Evolutionary conservation across 2,329 filamentous ascomycete genomes (phyloP).

Genomic region (Exophiala xenobiotica): DNA sequence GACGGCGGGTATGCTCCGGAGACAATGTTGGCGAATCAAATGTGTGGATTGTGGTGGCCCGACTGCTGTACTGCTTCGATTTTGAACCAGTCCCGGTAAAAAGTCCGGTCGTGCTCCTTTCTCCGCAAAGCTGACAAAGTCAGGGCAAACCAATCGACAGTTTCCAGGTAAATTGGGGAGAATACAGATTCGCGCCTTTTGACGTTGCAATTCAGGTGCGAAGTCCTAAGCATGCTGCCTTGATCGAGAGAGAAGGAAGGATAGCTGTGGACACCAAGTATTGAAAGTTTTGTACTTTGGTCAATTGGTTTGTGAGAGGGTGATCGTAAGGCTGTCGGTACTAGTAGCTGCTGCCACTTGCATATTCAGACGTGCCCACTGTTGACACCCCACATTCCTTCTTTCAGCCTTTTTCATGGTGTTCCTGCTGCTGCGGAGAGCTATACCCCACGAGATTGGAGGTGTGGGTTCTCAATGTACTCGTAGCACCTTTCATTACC

Average conservation of each 20-base stretch:
- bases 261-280: neutral
- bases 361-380: too few relatives aligned
- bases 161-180: neutral
- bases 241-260: constrained; percentile 13
- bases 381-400: neutral
- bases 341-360: too few relatives aligned
- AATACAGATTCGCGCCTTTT: constrained; percentile 29
- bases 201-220: constrained; percentile 27
- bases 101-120: too few relatives aligned
- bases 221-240: constrained; percentile 18
- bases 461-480: neutral
- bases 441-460: neutral
- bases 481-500: too few relatives aligned
- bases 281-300: too few relatives aligned
- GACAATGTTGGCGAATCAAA: neutral
- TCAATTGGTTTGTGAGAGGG: too few relatives aligned
- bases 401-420: neutral
- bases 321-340: too few relatives aligned
- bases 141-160: constrained; percentile 5
- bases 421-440: neutral
- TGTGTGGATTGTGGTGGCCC: constrained; percentile 1
- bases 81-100: constrained; percentile 1
- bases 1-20: constrained; percentile 7
- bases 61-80: constrained; percentile 11
- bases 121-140: too few relatives aligned